Conservation (phyloP, 148 eudicot species). For the Fallopia convolvulus region DNA sequence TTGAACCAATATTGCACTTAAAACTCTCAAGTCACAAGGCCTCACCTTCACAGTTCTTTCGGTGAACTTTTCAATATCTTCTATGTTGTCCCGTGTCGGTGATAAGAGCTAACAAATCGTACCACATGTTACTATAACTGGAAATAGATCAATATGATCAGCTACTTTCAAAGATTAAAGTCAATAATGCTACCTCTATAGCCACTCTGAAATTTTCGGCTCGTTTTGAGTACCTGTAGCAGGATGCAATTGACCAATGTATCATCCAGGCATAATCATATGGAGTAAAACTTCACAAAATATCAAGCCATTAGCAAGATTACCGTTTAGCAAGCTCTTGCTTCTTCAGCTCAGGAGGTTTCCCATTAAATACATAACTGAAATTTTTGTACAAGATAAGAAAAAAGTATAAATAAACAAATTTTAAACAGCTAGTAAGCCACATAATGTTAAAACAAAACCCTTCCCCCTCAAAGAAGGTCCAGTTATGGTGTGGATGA, state of each 20-base stretch:
- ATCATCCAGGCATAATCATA: conserved; percentile 6
- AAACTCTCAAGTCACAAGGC: neutral
- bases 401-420: neutral
- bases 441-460: neutral
- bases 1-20: neutral
- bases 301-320: neutral
- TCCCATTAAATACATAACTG: conserved; percentile 93
- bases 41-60: conserved; percentile 87
- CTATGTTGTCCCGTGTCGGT: conserved; percentile 72
- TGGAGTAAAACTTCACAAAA: neutral
- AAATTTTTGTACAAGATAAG: neutral
- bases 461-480: neutral
- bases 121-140: neutral
- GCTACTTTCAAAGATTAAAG: neutral
- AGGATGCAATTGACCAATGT: neutral
- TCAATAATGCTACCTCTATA: conserved; percentile 42
- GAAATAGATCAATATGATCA: neutral
- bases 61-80: conserved; percentile 92
- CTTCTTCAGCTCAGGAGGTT: conserved; percentile 93
- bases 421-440: neutral
- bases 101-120: conserved; percentile 3
- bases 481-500: neutral
- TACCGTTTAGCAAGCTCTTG: conserved; percentile 99
- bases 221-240: conserved; percentile 65
- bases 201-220: conserved; percentile 80